Evolutionary conservation across 371 early-diverging fungal species (phyloP), one percentile per base, ranked within the genome.

Genomic region (Lichtheimia ornata): DNA sequence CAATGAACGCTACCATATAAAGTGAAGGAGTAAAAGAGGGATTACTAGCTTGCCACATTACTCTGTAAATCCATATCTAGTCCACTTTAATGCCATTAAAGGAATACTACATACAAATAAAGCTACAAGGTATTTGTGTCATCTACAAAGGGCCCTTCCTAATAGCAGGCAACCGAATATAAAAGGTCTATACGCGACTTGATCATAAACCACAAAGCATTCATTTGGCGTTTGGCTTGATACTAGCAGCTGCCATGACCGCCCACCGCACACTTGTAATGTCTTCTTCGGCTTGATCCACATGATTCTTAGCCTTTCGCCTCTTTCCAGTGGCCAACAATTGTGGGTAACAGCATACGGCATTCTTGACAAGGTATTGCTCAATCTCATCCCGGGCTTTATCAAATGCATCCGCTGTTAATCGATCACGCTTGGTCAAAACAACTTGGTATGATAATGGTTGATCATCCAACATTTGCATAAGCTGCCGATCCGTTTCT

Each of bases 351-450:
- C 84, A 86, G 24, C 82, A 83, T n/a, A 84, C 78, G 6, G 84
- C 79, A 30, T 76, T 58, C 24, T 74, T 62, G 11, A 76, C 68
- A 27, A 86, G 59, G 20, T 73, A 71, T n/a, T 73, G 54, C 55
- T 83, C 83, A 47, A 86, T 80, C 7, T 56, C 58, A 30, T 69
- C 56, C 61, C 74, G 78, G 35, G 80, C 75, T 20, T 61, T 52
- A 6, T 56, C 43, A 56, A 82, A 82, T 20, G 73, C 73, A 35
- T 72, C 67, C 49, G 55, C 50, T 11, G 82, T 75, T 11, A 90
- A 62, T 57, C 80, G 75, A 63, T 91, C 91, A 5, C 77, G 66
- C 58, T 91, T 91, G 20, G 91, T 90, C 41, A 91, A 56, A 5
- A 91, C 77, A 1, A 89, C 73, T 60, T 89, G 88, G 41, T 83